Conservation (phyloP, 352 stramenopile genomes). For the Thalassiosira gravida region DNA sequence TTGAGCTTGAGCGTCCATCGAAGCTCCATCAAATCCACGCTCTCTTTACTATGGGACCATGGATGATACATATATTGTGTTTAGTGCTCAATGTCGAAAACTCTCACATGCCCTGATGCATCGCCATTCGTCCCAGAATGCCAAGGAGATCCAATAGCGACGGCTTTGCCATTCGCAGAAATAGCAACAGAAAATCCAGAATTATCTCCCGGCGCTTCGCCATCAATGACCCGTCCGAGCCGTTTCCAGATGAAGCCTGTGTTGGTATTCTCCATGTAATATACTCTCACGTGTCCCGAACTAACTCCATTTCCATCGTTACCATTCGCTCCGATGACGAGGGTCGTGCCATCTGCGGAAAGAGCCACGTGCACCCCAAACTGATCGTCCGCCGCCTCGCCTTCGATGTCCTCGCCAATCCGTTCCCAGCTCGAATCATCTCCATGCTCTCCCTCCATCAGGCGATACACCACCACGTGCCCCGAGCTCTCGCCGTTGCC, state of each 20-base stretch:
- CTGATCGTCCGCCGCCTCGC: slow-evolving; percentile 2
- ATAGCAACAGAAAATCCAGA: slow-evolving; percentile 13
- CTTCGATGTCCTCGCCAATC: slow-evolving; percentile 5
- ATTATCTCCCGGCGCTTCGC: slow-evolving; percentile 8
- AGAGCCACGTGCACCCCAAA: slow-evolving; percentile 13
- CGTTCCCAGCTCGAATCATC: slow-evolving; percentile 1
- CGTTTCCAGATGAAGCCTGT: slow-evolving; percentile 9
- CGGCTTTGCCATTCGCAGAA: slow-evolving; percentile 9
- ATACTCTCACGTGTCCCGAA: slow-evolving; percentile 17
- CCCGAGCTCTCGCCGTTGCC: too few relatives aligned
- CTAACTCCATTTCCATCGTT: slow-evolving; percentile 9
- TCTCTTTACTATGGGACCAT: too few relatives aligned
- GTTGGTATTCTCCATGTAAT: neutral
- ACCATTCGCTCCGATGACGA: neutral
- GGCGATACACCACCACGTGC: too few relatives aligned
- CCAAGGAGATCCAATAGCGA: slow-evolving; percentile 3
- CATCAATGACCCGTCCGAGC: slow-evolving; percentile 15
- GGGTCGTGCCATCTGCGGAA: slow-evolving; percentile 6
- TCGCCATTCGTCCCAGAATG: slow-evolving; percentile 7
- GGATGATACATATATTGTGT: too few relatives aligned
- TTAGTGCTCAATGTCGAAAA: too few relatives aligned
- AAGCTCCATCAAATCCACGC: too few relatives aligned
- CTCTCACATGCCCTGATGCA: slow-evolving; percentile 13
- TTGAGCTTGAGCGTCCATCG: too few relatives aligned
- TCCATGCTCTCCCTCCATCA: too few relatives aligned